These are phyloP conservation scores for Moniliophthora roreri DNA, from an alignment of 1,284 basidiomycete species.

Conservation along the genomic window DNA sequence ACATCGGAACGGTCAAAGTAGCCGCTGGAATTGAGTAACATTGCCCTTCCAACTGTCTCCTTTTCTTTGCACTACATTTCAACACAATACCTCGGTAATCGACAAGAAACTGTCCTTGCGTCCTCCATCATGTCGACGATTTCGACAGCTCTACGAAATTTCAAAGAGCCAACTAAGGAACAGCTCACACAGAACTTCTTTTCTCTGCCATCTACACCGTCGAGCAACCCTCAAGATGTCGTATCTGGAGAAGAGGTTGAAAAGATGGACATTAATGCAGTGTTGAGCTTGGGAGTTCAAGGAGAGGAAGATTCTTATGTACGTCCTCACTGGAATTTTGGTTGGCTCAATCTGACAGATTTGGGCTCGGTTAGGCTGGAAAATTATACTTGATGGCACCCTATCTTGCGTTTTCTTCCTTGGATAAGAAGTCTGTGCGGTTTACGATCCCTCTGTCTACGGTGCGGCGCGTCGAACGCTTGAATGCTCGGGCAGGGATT, in stretches of 20 bases:
- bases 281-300: slow-evolving; percentile 77
- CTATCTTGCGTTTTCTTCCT: slow-evolving; percentile 88
- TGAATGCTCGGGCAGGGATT: slow-evolving; percentile 89
- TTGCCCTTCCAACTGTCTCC: no score
- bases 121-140: slow-evolving; percentile 63
- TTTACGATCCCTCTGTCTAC: slow-evolving; percentile 93
- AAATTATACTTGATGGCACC: slow-evolving; percentile 88
- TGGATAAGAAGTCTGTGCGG: slow-evolving; percentile 90
- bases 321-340: slow-evolving; percentile 37
- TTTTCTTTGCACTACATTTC: no score
- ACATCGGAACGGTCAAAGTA: not conserved
- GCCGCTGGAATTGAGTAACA: not conserved
- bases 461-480: slow-evolving; percentile 91
- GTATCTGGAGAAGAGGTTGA: slow-evolving; percentile 46
- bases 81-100: no score
- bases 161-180: slow-evolving; percentile 89
- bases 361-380: slow-evolving; percentile 64
- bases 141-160: slow-evolving; percentile 82
- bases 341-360: not conserved
- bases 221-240: slow-evolving; percentile 20
- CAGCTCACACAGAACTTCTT: slow-evolving; percentile 83
- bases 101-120: no score
- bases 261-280: slow-evolving; percentile 89
- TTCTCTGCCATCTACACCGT: slow-evolving; percentile 58
- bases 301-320: slow-evolving; percentile 92